These are phyloP conservation scores for Bremia lactucae DNA, from an alignment of 352 stramenopile species.

Conservation along the genomic window DNA sequence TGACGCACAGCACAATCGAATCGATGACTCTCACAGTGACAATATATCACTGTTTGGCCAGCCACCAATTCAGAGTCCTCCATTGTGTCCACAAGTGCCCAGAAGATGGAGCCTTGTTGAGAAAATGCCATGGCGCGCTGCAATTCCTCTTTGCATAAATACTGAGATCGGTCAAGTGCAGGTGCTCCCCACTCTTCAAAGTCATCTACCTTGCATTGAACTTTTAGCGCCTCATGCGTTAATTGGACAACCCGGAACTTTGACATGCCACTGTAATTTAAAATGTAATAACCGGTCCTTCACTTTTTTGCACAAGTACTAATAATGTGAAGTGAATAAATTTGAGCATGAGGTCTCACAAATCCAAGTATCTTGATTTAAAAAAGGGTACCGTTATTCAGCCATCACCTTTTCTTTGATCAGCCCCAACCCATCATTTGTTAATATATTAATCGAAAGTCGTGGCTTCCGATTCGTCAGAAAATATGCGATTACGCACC, in stretches of 20 bases:
- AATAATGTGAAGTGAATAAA: too few species aligned
- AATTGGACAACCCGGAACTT: constrained; percentile 46
- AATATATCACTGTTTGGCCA: constrained; percentile 21
- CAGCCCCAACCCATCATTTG: too few species aligned
- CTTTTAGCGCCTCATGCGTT: constrained; percentile 35
- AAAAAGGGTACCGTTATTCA: too few species aligned
- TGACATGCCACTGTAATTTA: too few species aligned
- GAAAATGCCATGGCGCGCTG: constrained; percentile 40
- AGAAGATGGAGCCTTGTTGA: constrained; percentile 46
- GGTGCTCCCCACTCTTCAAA: constrained; percentile 36
- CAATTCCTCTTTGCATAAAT: constrained; percentile 30
- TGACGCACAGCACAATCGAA: constrained; percentile 37
- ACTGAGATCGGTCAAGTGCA: constrained; percentile 25
- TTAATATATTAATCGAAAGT: too few species aligned
- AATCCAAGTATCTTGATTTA: too few species aligned
- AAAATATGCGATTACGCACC: too few species aligned
- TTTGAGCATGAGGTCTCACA: too few species aligned
- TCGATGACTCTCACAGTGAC: constrained; percentile 49
- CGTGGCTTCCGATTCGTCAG: too few species aligned
- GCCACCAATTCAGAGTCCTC: constrained; percentile 9
- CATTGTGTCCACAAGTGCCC: constrained; percentile 41
- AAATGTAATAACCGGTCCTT: too few species aligned
- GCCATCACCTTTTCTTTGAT: too few species aligned
- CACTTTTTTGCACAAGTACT: too few species aligned
- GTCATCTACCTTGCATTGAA: constrained; percentile 49